phyloP scores from a whole-genome alignment of 2,329 filamentous ascomycete species.

The Emergomyces pasteurianus region DNA sequence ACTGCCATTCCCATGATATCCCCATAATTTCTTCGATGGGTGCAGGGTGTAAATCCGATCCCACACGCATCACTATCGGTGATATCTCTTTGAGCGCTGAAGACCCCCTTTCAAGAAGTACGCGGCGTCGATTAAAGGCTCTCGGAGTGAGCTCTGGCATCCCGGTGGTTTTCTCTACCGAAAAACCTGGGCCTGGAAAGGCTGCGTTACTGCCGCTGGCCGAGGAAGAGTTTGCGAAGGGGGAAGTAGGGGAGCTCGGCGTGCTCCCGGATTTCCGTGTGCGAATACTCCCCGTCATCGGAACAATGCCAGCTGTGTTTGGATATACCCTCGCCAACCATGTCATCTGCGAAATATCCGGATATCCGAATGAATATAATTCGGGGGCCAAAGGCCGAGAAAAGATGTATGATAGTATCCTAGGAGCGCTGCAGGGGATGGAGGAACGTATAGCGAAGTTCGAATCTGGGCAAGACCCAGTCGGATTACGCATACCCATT shows the following conservation, averaged over 20 bases:
- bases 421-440: slow-evolving; percentile 60
- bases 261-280: slow-evolving; percentile 88
- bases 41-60: slow-evolving; percentile 82
- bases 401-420: slow-evolving; percentile 81
- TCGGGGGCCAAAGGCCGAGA: slow-evolving; percentile 68
- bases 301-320: slow-evolving; percentile 96
- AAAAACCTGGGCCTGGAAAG: slow-evolving; percentile 82
- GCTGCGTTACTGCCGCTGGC: slow-evolving; percentile 75
- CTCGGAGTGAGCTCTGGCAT: slow-evolving; percentile 74
- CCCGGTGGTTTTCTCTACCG: slow-evolving; percentile 82
- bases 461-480: slow-evolving; percentile 39
- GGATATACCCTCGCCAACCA: slow-evolving; percentile 87
- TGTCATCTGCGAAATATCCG: slow-evolving; percentile 67
- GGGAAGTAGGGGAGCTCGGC: slow-evolving; percentile 72
- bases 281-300: slow-evolving; percentile 85
- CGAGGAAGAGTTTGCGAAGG: slow-evolving; percentile 80
- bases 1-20: slow-evolving; percentile 66
- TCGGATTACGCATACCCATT: slow-evolving; percentile 69
- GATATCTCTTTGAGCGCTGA: slow-evolving; percentile 84
- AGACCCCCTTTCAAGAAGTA: slow-evolving; percentile 76
- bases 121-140: slow-evolving; percentile 62
- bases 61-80: slow-evolving; percentile 74
- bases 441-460: slow-evolving; percentile 63
- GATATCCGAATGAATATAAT: slow-evolving; percentile 73
- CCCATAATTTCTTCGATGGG: slow-evolving; percentile 93